Base-by-base conservation (phyloP, 169 alveolate genomes). In the Cyclospora cayetanensis region DNA sequence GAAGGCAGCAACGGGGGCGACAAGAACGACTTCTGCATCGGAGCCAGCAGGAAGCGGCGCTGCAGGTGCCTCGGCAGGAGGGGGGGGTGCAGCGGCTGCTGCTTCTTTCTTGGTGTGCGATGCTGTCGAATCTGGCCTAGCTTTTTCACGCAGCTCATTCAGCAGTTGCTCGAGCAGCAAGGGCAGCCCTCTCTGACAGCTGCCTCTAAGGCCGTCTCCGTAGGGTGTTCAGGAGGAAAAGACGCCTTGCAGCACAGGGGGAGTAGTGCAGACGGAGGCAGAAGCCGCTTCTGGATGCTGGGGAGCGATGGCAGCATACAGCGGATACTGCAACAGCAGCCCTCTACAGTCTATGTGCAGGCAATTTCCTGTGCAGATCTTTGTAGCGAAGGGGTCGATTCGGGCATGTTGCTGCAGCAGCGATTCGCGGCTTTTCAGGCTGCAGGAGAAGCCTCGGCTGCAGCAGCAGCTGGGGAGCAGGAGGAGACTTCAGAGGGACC, bases 11-110 rank as follows among this genome's bases (percentile, higher is more conserved):
- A 29, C 70, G n/a, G 29, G 34, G 27, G 70, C 70, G n/a, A 29
- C 70, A 46, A 15, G n/a, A 46, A 46, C 60, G 15, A 46, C 60
- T 11, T 7, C n/a, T 15, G 70, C 70, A 55, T 20, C 70, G n/a
- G 70, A 20, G n/a, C 34, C 70, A 55, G 70, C 70, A 55, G 27
- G 34, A 55, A 29, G 34, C 9, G 29, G 34, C 9, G 70, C 27
- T 55, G 70, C 70, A 11, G 70, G 7, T 55, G 70, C 29, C n/a
- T 55, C 9, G 70, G 70, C n/a, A 55, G 70, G 70, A 29, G 11
- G 34, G 70, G 70, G 31, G 70, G 70, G 34, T 55, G 70, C 70
- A 55, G 70, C 70, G n/a, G n/a, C 9, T 55, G 70, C 70, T 55
- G 70, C 70, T 55, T 15, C 70, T 55, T 55, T 22, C 70, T 55